Evolutionary conservation across 192 early-diverging fungal genomes (phyloP), one percentile per base, ranked within the genome.

Genomic region (Backusella westeae): DNA sequence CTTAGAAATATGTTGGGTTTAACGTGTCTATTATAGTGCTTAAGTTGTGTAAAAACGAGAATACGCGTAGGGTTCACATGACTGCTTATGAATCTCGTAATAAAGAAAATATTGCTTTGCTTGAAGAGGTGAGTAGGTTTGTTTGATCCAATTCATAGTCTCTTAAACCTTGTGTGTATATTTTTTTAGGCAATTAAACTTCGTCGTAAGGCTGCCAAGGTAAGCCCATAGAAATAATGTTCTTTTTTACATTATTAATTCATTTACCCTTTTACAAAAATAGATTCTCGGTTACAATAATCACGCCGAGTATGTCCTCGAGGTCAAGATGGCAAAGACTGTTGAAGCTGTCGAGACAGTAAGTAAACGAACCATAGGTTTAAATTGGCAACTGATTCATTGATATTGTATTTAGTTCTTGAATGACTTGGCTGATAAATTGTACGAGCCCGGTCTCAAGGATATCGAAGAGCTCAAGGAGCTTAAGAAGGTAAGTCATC

Each of bases 261-360:
- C 23, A 34, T 41, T 65, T 71, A 7, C 2, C 17, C 0, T 65
- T 82, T 83, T 19, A 85, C 89, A 26, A 76, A 86, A 90, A 26
- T 72, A 80, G 67, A 75, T 96, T 65, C 79, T 94, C 4, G 94
- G 94, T 6, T 96, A 91, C 82, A 77, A 80, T 56, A 89, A 83
- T 26, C 94, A 96, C 76, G 91, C 93, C 14, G 86, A 85, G 34
- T 94, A 86, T 75, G 83, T 88, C 17, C 83, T 95, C n/a, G 92
- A 95, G 73, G 85, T 88, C 56, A 91, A 91, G 68, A 96, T 96
- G 95, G 94, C 95, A 67, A 94, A 95, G 80, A 82, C 79, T 4
- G 88, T 91, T 3, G 81, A 87, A 68, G 82, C 73, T 1, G 94
- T 94, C 15, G 59, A 87, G 29, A 82, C 53, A 10, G 79, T 81